phyloP scores from a whole-genome alignment of 345 rosid genomes.

The Linum tenue region DNA sequence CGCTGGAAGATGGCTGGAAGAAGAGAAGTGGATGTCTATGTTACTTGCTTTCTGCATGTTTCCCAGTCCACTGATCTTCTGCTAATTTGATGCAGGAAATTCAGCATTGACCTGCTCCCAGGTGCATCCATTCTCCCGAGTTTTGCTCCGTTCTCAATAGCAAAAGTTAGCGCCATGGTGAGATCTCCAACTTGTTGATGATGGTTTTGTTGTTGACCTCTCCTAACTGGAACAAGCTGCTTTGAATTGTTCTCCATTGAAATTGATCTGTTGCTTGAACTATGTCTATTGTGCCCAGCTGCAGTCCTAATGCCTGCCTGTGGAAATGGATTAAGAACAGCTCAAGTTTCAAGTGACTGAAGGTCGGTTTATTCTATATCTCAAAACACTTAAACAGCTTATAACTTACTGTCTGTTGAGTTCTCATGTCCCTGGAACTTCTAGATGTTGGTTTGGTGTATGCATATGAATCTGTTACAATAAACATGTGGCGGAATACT shows the following conservation, averaged over 20 bases:
- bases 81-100: conserved; percentile 55
- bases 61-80: conserved; percentile 37
- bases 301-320: conserved; percentile 40
- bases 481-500: neutral
- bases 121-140: conserved; percentile 44
- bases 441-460: conserved; percentile 34
- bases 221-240: conserved; percentile 48
- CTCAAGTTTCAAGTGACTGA: conserved; percentile 3
- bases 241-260: conserved; percentile 27
- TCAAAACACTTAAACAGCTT: neutral
- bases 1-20: conserved; percentile 35
- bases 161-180: conserved; percentile 63
- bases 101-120: conserved; percentile 37
- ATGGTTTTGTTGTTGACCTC: conserved; percentile 18
- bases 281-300: conserved; percentile 12
- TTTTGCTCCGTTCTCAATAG: conserved; percentile 68
- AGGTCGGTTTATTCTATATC: neutral
- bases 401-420: conserved; percentile 42
- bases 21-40: conserved; percentile 17
- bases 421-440: conserved; percentile 37
- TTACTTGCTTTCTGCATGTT: conserved; percentile 31
- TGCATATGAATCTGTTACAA: conserved; percentile 41
- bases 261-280: conserved; percentile 28
- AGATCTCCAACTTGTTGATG: conserved; percentile 45
- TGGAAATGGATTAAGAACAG: conserved; percentile 13